Base-by-base conservation (phyloP, 441 rosid species). In the Erodium chrysanthum region DNA sequence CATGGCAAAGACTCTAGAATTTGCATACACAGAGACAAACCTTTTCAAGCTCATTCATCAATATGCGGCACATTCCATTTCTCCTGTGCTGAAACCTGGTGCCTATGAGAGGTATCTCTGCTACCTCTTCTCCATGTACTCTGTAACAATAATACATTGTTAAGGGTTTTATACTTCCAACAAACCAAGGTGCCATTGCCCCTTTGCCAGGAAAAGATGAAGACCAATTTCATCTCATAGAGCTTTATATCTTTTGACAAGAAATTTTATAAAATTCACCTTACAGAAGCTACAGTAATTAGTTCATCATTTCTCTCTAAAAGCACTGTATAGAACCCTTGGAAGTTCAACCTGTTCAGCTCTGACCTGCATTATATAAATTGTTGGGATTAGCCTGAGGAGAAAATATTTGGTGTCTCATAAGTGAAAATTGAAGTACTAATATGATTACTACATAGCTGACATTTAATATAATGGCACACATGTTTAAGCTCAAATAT, bases 101-200 rank as follows among this genome's bases (percentile, higher is more conserved):
- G 65, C 89, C 92, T 68, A 92, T 79, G 23, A 92, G 84, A 40
- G 97, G 96, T 68, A 92, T 44, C 82, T 92, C 96, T 46, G 96
- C 98, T 40, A 86, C 90, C 68, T 82, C 82, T 68, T 83, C 83
- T 65, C 95, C 90, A 14, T 77, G 68, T 66, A 92, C 64, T 86
- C 98, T 86, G 70, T 65, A 73, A 76, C 65, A 71, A 63, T 54
- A 20, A 77, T 65, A 68, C 12, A 64, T 52, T 70, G 54, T 27
- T 40, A 29, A 72, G 67, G 69, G 60, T 8, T 46, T 61, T 64
- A 71, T 68, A 18, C 35, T 25, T 42, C 21, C 31, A 70, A 9
- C 17, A 37, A 63, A 71, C 65, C 60, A 31, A 31, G 35, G 35
- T 31, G 35, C 35, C 35, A 31, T 4, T 2, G 35, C 35, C 35